Evolutionary conservation across 306 rosid species (phyloP).

Genomic region (Citrullus mucosospermus): DNA sequence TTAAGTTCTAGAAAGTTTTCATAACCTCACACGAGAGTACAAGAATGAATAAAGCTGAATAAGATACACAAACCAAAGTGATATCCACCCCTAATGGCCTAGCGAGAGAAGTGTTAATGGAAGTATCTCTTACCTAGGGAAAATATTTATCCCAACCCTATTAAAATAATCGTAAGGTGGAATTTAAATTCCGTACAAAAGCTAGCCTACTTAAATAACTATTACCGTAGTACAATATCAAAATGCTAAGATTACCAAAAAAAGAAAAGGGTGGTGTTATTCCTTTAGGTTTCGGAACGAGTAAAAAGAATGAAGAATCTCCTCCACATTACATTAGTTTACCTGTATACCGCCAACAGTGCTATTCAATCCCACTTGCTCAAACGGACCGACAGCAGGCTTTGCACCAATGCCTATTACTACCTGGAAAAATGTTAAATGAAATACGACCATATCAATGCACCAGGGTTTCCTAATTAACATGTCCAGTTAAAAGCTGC

Average conservation of each 20-base stretch:
- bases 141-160: not conserved
- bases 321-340: not conserved
- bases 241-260: not conserved
- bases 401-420: conserved; percentile 80
- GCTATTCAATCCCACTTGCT: conserved; percentile 49
- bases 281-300: not conserved
- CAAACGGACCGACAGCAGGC: conserved; percentile 79
- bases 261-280: not conserved
- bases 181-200: not conserved
- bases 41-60: not conserved
- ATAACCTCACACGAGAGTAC: not conserved
- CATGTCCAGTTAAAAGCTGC: not conserved
- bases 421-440: conserved; percentile 30
- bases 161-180: not conserved
- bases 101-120: not conserved
- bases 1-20: not conserved
- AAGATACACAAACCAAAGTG: not conserved
- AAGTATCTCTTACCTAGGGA: not conserved
- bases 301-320: not conserved
- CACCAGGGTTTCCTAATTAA: not conserved
- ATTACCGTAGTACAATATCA: not conserved
- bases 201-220: not conserved
- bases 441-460: not conserved
- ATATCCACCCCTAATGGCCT: not conserved
- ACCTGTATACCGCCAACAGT: conserved; percentile 82